Evolutionary conservation across 2,329 filamentous ascomycete genomes (phyloP).

Genomic region (Trichoderma oligosporum): DNA sequence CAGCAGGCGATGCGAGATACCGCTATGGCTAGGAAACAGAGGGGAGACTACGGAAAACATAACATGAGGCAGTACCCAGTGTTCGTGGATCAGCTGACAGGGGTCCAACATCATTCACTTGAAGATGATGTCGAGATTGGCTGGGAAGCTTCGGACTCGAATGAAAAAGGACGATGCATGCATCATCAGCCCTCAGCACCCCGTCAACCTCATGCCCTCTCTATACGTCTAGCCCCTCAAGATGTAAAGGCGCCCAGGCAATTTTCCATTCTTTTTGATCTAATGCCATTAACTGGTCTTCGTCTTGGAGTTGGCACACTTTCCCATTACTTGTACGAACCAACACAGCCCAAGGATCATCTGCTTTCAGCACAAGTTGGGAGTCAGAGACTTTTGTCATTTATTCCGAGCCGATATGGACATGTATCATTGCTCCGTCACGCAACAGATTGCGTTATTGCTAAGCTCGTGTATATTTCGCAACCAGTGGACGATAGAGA

Average conservation of each 20-base stretch:
- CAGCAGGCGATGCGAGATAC: slow-evolving; percentile 14
- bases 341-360: background rate
- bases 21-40: slow-evolving; percentile 4
- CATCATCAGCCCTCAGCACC: background rate
- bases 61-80: slow-evolving; percentile 12
- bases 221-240: background rate
- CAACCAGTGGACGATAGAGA: slow-evolving; percentile 10
- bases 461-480: slow-evolving; percentile 1
- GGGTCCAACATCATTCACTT: no score
- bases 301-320: slow-evolving; percentile 6
- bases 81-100: background rate
- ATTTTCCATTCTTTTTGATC: slow-evolving; percentile 1
- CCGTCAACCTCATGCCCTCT: background rate
- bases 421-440: slow-evolving; percentile 5
- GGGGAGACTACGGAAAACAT: slow-evolving; percentile 10
- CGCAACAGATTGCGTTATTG: slow-evolving; percentile 9
- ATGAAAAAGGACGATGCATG: background rate
- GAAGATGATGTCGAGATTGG: background rate
- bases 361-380: slow-evolving; percentile 3
- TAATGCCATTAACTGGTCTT: slow-evolving; percentile 10
- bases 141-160: no score
- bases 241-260: slow-evolving; percentile 3
- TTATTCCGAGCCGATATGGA: slow-evolving; percentile 6
- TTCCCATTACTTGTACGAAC: slow-evolving; percentile 9
- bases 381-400: slow-evolving; percentile 5